phyloP scores from a whole-genome alignment of 2,329 filamentous ascomycete genomes.

The Bipolaris gigantea region DNA sequence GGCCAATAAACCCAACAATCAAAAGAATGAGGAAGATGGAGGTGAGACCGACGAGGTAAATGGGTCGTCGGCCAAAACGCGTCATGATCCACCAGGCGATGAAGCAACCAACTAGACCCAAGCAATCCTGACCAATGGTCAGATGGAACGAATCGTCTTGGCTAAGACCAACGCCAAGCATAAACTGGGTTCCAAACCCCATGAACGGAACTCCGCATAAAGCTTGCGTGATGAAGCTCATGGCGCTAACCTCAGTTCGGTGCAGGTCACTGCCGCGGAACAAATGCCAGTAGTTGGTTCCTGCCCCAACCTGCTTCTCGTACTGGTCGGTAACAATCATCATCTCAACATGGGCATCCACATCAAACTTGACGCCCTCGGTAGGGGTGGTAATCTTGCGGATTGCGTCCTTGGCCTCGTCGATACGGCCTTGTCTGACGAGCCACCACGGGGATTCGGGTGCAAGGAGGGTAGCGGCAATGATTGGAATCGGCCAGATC shows the following conservation, averaged over 20 bases:
- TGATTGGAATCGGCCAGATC: slow-evolving; percentile 72
- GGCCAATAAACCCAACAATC: slow-evolving; percentile 71
- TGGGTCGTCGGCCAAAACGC: slow-evolving; percentile 70
- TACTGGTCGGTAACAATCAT: slow-evolving; percentile 83
- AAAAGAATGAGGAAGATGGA: slow-evolving; percentile 26
- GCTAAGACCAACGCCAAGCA: slow-evolving; percentile 25
- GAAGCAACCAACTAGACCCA: slow-evolving; percentile 60
- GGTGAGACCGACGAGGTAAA: slow-evolving; percentile 67
- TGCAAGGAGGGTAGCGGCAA: slow-evolving; percentile 65
- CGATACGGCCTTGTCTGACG: slow-evolving; percentile 58
- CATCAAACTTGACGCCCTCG: slow-evolving; percentile 43
- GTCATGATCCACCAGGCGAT: slow-evolving; percentile 78
- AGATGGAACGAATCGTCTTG: slow-evolving; percentile 30
- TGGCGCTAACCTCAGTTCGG: slow-evolving; percentile 70
- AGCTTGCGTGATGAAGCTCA: slow-evolving; percentile 50
- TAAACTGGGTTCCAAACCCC: slow-evolving; percentile 30
- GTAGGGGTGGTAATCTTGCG: slow-evolving; percentile 61
- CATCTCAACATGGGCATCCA: slow-evolving; percentile 69
- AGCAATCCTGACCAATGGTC: slow-evolving; percentile 27
- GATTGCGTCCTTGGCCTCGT: slow-evolving; percentile 66
- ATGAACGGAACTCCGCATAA: slow-evolving; percentile 32
- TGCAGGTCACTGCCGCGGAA: slow-evolving; percentile 76
- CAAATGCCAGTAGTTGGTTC: slow-evolving; percentile 75
- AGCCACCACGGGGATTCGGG: slow-evolving; percentile 58
- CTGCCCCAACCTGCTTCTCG: slow-evolving; percentile 66